A percentile compares a stretch with the other conserved stretches of the same genome.
phyloP scores from a whole-genome alignment of 805 yeast species.

The Zygoascus flipseniorum region DNA sequence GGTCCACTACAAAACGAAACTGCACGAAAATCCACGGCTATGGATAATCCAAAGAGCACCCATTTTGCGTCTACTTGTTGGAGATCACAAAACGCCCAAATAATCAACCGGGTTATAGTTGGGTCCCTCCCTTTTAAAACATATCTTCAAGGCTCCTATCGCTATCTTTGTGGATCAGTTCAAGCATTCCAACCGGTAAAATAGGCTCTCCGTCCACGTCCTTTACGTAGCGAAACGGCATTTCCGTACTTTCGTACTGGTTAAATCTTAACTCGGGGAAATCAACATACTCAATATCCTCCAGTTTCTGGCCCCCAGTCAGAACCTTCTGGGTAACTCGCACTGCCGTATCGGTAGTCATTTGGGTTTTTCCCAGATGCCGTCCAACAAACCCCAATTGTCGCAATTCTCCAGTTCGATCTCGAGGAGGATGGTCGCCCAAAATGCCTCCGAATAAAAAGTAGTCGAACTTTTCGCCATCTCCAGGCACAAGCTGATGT shows the following conservation, averaged over 20 bases:
- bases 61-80: too few species aligned
- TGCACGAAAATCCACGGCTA: too few species aligned
- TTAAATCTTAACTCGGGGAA: constrained; percentile 88
- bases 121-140: constrained; percentile 10
- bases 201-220: constrained; percentile 63
- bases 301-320: constrained; percentile 48
- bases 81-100: too few species aligned
- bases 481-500: constrained; percentile 64
- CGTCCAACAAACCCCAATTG: constrained; percentile 83
- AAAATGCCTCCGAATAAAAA: constrained; percentile 95
- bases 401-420: constrained; percentile 85
- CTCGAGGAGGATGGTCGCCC: constrained; percentile 82
- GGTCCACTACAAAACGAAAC: too few species aligned
- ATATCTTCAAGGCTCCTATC: constrained; percentile 49
- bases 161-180: constrained; percentile 75
- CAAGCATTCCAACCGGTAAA: constrained; percentile 86
- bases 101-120: too few species aligned
- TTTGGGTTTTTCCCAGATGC: constrained; percentile 79
- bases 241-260: constrained; percentile 87
- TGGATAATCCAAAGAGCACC: too few species aligned
- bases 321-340: constrained; percentile 80
- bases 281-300: constrained; percentile 75
- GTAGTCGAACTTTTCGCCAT: constrained; percentile 60
- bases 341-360: constrained; percentile 97
- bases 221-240: constrained; percentile 90